Base-by-base conservation (phyloP, 495 filamentous ascomycete species). In the Pyrenula massariospora region DNA sequence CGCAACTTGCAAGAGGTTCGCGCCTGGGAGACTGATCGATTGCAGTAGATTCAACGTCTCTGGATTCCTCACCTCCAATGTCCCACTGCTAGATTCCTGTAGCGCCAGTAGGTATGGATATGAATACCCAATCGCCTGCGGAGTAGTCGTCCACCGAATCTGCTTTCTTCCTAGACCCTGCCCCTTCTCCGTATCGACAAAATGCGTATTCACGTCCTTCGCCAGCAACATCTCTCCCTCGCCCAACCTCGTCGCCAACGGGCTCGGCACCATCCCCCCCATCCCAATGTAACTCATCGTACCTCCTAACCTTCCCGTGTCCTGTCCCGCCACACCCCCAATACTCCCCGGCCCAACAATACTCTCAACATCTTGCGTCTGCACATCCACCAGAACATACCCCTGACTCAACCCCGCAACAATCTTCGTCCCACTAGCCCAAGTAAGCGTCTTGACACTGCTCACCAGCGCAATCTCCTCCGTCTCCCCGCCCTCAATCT, bases 261-360 rank as follows among this genome's bases (percentile, higher is more conserved):
- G 94, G 62, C 91, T 91, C 12, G 93, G 93, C 24, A 89, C 87
- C 74, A 85, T 91, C 10, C 89, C 84, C 10, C 90, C 90, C 63
- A 98, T 84, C 1, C 91, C 91, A 76, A 97, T 93, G 64, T 96
- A 97, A 42, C 91, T 87, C 88, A 96, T 95, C 47, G 88, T 85
- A 57, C 75, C 85, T 31, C 72, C 83, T 70, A 83, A 86, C 65
- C 83, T 70, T 1, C 82, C 79, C 12, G 77, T 73, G 59, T 81
- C 78, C 68, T 85, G 77, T 0, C 82, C 83, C 2, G 80, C 69
- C 15, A 78, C 80, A 12, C 86, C 86, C 3, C 81, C 85, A 61
- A 89, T 82, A 24, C 82, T 82, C 15, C 89, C 89, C 0, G 89
- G 84, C 1, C 87, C 89, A 51, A 85, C 79, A 48, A 99, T 82